Base-by-base conservation (phyloP, 257 asterid species). In the Nicotiana sylvestris region DNA sequence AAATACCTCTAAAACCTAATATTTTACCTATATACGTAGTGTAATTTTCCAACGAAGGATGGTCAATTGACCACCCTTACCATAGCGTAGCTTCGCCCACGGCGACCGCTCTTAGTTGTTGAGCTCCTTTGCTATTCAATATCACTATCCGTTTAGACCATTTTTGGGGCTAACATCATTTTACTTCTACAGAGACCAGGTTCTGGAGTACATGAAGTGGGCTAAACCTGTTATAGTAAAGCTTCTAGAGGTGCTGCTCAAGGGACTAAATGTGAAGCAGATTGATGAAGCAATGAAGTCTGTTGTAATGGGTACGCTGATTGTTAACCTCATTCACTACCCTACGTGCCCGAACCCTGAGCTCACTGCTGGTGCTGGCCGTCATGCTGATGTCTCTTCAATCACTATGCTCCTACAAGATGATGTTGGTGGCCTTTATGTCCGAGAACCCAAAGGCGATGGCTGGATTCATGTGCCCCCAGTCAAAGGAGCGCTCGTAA, bases 401-500 rank as follows among this genome's bases (percentile, higher is more conserved):
- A 86, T 91, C n/a, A 91, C 91, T 0, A 16, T 90, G 83, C 91
- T 91, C 56, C 89, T 91, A 64, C 95, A 91, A 82, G 95, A 91
- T 1, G 90, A 91, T 16, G 90, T 87, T 1, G 92, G 93, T 3
- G 93, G 95, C 16, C 90, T 91, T 32, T 90, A 90, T 15, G 90
- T 91, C 37, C 87, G 84, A 61, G 90, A 78, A 17, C 13, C 68
- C 4, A 85, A 83, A 25, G 69, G 83, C 0, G 82, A 85, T 29
- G 37, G 69, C 66, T 91, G 92, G 94, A 89, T 89, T 84, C 92
- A 89, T 37, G 90, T 85, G 27, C 37, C 81, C 6, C 94, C 91
- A n/a, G 84, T 85, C 4, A 35, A 88, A 81, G 92, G 89, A 6
- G 90, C 92, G 0, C 88, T 92, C 5, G 89, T 90, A 87, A 3